Evolutionary conservation across 257 asterid species (phyloP), one percentile per base, ranked within the genome.

Genomic region (Nyctanthes arbortristis): DNA sequence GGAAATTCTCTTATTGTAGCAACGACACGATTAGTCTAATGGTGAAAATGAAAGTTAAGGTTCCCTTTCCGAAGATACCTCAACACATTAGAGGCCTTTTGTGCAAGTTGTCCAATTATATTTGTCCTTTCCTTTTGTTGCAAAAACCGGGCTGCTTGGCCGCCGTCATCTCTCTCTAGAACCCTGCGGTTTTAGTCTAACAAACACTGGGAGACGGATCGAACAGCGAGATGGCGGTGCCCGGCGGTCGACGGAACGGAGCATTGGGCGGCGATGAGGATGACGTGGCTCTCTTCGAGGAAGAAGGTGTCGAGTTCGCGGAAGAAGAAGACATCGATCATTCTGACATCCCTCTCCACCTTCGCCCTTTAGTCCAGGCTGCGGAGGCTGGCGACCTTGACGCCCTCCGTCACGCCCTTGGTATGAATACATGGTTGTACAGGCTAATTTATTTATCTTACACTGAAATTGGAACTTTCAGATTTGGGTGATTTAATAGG

Each of bases 341-440:
- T 56, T 72, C 85, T 25, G 96, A 87, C 10, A 75, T 79, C 0
- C 96, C 94, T 40, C 76, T 85, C 27, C 94, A 89, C 75, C 94
- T 93, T 75, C 94, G 91, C 7, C 89, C 92, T 63, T 92, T 93
- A 34, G 81, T 86, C 69, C 45, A 80, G 30, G 96, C 99, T 54
- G 85, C 88, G 49, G 90, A 84, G 76, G 73, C 81, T 34, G 99
- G 97, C 27, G 83, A 86, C 84, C 75, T 87, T 62, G 65, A 75
- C 62, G 84, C 84, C 75, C 96, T 93, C 52, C 89, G 91, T 24
- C 71, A 36, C 18, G 92, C 96, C 84, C 88, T 93, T 28, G 97
- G 99, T 87, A 74, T 13, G 40, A 2, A n/a, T n/a, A n/a, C n/a
- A n/a, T n/a, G n/a, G n/a, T n/a, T 28, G 2, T 2, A 30, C 5